phyloP scores from a whole-genome alignment of 345 rosid species.

The Eucalyptus marginata region DNA sequence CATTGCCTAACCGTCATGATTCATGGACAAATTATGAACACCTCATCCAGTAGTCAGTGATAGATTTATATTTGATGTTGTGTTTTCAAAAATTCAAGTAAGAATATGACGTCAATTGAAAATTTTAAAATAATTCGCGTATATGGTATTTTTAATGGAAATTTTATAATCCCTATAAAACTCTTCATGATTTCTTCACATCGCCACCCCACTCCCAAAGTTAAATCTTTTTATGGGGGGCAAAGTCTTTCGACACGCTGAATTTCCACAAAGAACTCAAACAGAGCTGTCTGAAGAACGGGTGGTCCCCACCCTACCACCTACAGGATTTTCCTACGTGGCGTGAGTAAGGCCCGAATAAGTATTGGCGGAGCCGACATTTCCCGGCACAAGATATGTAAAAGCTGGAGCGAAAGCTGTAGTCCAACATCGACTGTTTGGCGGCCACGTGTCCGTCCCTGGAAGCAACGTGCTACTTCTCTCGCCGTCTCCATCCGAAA shows the following conservation, averaged over 20 bases:
- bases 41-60: accelerated
- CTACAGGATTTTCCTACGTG: not conserved
- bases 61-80: not conserved
- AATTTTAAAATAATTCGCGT: accelerated
- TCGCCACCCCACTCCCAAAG: not conserved
- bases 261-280: not conserved
- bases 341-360: not conserved
- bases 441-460: not conserved
- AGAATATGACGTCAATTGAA: accelerated
- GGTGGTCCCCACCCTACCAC: not conserved
- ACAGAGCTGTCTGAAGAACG: not conserved
- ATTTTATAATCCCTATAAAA: not conserved
- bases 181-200: not conserved
- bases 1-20: not conserved
- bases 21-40: not conserved
- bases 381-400: not conserved
- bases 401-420: not conserved
- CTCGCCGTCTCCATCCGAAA: not conserved
- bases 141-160: not conserved
- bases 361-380: not conserved
- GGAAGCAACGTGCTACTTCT: not conserved
- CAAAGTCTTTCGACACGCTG: not conserved
- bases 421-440: not conserved
- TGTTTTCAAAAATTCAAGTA: accelerated
- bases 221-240: not conserved